Percentiles rank a stretch among this genome's conserved stretches.
Conservation (phyloP, 345 rosid species). For the Conringia planisiliqua region DNA sequence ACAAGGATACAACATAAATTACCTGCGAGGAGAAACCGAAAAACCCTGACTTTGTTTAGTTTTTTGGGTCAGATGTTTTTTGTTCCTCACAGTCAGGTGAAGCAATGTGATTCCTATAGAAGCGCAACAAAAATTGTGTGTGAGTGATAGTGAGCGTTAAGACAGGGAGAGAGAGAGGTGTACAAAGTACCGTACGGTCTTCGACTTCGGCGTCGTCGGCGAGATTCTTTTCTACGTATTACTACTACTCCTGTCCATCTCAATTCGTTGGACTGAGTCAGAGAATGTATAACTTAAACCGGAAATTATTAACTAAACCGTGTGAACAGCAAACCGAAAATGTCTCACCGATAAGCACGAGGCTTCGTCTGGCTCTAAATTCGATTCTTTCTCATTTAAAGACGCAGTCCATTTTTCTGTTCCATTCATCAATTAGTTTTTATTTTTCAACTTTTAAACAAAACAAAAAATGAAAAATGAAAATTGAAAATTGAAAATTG, state of each 20-base stretch:
- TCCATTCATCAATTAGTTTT: not conserved
- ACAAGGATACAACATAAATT: not conserved
- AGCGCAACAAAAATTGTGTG: conserved; percentile 2
- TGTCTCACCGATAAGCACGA: conserved; percentile 14
- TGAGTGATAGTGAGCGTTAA: not conserved
- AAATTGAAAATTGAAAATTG: too few relatives aligned
- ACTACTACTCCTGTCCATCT: not conserved
- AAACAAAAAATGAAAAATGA: not conserved
- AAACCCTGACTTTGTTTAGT: not conserved
- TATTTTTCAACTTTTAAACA: not conserved
- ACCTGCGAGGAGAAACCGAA: conserved; percentile 15
- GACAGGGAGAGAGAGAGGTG: not conserved
- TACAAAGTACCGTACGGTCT: not conserved
- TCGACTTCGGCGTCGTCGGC: conserved; percentile 8
- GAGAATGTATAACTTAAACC: conserved; percentile 9
- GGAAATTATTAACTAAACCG: conserved; percentile 3
- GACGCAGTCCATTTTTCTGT: not conserved
- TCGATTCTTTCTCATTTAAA: not conserved
- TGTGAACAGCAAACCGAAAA: not conserved
- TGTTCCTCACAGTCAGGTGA: not conserved
- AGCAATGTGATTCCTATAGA: conserved; percentile 4
- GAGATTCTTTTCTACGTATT: conserved; percentile 18
- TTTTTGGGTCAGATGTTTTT: not conserved
- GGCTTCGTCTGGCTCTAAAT: not conserved
- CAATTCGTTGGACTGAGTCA: not conserved